Evolutionary conservation across 2,329 filamentous ascomycete genomes (phyloP).

Genomic region (Fusarium proliferatum): DNA sequence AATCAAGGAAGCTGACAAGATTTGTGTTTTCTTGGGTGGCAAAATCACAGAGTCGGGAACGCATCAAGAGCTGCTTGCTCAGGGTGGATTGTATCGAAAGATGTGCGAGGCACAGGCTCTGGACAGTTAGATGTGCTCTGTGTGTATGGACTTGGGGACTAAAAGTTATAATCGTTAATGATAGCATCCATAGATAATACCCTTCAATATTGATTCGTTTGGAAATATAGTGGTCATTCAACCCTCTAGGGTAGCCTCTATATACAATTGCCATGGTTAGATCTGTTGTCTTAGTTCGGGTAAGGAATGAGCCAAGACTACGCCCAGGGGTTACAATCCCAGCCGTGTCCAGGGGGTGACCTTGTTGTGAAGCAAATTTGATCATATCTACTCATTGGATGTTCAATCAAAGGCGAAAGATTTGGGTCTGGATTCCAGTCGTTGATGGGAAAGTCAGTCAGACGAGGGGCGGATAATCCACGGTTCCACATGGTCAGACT

Average conservation of each 20-base stretch:
- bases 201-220: background rate
- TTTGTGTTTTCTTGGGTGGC: constrained; percentile 70
- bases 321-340: background rate
- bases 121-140: constrained; percentile 37
- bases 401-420: constrained; percentile 16
- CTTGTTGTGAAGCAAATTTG: background rate
- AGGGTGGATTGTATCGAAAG: constrained; percentile 59
- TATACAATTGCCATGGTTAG: background rate
- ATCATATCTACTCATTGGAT: constrained; percentile 9
- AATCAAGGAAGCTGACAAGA: constrained; percentile 78
- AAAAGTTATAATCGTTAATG: constrained; percentile 24
- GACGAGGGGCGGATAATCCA: constrained; percentile 21
- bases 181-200: constrained; percentile 27
- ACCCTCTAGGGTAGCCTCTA: background rate
- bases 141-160: background rate
- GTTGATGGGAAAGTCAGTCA: constrained; percentile 23
- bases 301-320: constrained; percentile 18
- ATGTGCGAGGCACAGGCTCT: constrained; percentile 59
- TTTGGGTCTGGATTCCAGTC: constrained; percentile 30
- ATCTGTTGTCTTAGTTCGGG: background rate
- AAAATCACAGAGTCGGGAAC: constrained; percentile 67
- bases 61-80: constrained; percentile 64
- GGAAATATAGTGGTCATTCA: background rate
- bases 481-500: background rate
- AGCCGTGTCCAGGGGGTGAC: background rate